Conservation (phyloP, 1,284 basidiomycete genomes). For the Pascua guehoae region DNA sequence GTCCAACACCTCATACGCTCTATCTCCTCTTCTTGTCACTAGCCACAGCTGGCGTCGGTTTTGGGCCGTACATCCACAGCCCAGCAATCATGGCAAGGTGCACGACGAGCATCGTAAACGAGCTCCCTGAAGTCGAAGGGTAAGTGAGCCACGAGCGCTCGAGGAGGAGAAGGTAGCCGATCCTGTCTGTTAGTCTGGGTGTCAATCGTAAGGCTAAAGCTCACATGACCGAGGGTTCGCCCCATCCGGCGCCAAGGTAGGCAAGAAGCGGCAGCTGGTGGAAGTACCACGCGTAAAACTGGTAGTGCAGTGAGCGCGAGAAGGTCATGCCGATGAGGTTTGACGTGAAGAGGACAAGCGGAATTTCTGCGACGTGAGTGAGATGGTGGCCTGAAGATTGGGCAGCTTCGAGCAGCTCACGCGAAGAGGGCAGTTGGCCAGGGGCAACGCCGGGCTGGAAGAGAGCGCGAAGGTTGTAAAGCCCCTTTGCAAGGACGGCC, state of each 20-base stretch:
- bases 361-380: slow-evolving; percentile 59
- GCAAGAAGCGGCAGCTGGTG: slow-evolving; percentile 84
- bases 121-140: slow-evolving; percentile 73
- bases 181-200: slow-evolving; percentile 51
- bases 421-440: slow-evolving; percentile 19
- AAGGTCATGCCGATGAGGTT: slow-evolving; percentile 90
- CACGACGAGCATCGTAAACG: slow-evolving; percentile 59
- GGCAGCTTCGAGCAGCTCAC: slow-evolving; percentile 16
- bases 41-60: not conserved
- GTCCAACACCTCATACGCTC: too few species aligned
- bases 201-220: slow-evolving; percentile 8
- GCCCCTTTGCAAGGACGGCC: slow-evolving; percentile 57
- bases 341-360: slow-evolving; percentile 78
- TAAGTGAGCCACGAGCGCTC: slow-evolving; percentile 87
- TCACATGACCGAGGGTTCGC: slow-evolving; percentile 23
- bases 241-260: slow-evolving; percentile 31
- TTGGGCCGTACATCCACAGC: slow-evolving; percentile 36
- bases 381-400: not conserved
- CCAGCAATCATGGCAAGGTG: slow-evolving; percentile 63
- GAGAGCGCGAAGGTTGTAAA: slow-evolving; percentile 40
- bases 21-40: not conserved
- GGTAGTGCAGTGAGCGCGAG: slow-evolving; percentile 95
- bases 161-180: slow-evolving; percentile 60
- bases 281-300: slow-evolving; percentile 98
- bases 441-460: slow-evolving; percentile 14